Evolutionary conservation across 257 asterid genomes (phyloP).

Genomic region (Solanum raphanifolium): DNA sequence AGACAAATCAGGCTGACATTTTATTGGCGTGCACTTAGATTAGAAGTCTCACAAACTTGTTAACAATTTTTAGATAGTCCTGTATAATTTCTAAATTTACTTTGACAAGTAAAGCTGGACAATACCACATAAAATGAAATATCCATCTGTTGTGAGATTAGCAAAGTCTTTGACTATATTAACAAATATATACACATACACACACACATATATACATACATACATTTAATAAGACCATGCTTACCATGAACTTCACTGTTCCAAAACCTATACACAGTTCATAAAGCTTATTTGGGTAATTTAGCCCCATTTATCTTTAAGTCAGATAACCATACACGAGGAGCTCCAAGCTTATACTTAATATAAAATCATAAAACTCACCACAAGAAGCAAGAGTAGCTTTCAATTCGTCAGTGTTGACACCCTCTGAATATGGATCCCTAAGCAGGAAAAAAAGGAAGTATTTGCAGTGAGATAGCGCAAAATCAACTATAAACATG

Average conservation of each 20-base stretch:
- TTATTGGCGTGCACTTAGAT: background rate
- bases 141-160: background rate
- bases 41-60: background rate
- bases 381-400: slow-evolving; percentile 72
- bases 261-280: background rate
- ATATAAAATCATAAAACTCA: slow-evolving; percentile 15
- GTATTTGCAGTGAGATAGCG: background rate
- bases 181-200: background rate
- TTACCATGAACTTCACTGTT: background rate
- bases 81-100: background rate
- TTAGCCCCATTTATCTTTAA: background rate
- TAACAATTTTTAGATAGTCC: background rate
- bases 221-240: background rate
- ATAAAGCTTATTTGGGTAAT: background rate
- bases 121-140: background rate
- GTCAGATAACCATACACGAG: background rate
- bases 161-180: background rate
- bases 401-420: slow-evolving; percentile 50
- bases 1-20: background rate
- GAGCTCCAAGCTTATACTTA: background rate
- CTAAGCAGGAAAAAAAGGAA: slow-evolving; percentile 20
- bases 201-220: background rate
- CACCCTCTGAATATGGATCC: slow-evolving; percentile 70
- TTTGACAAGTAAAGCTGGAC: background rate
- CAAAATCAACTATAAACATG: background rate